Base-by-base conservation (phyloP, 2,329 filamentous ascomycete genomes). In the Graphilbum fragrans region DNA sequence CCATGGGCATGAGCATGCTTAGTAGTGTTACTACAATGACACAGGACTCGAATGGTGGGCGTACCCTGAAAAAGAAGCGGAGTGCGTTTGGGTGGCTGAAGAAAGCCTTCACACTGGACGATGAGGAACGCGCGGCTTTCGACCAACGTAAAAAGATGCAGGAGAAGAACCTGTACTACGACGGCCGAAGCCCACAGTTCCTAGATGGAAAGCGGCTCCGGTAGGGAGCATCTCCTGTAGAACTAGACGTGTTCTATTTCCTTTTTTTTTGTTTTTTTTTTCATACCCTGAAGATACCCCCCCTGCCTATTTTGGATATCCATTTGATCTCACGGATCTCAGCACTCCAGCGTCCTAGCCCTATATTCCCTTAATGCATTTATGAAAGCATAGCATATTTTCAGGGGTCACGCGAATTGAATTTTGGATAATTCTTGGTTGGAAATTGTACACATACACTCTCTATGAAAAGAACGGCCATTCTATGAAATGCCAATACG, bases 11-110 rank as follows among this genome's bases (percentile, higher is more conserved):
- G 66, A 77, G 72, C 52, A 73, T 68, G 52, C 59, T 77, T 47
- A 78, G 70, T 52, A 73, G 66, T 21, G 66, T 70, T 6, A 70
- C 67, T 5, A 66, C 65, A 2, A 60, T 68, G 38, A 67, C 64
- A 1, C 57, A 62, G 19, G 60, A 67, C 33, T 60, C 61, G 2
- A 49, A 54, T 47, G 47, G 52, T 41, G 41, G 52, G 42, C 60
- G 66, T 10, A 52, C 52, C 31, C 53, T 79, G 5, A 80, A 80
- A 57, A 81, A 80, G 63, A 80, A 80, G 63, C 69, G 74, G 47
- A 80, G 77, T 50, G 74, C 75, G 1, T 79, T 81, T 52, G 77
- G 76, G 2, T 81, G 77, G 77, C 56, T 81, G 42, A 80, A 80
- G 57, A 80, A 81, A 59, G 76, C 76, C 1, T 81, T 81, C 40